A percentile compares a stretch with the other conserved stretches of the same genome.
phyloP scores from a whole-genome alignment of 176 grass and related monocot genomes.

The Otatea glauca region DNA sequence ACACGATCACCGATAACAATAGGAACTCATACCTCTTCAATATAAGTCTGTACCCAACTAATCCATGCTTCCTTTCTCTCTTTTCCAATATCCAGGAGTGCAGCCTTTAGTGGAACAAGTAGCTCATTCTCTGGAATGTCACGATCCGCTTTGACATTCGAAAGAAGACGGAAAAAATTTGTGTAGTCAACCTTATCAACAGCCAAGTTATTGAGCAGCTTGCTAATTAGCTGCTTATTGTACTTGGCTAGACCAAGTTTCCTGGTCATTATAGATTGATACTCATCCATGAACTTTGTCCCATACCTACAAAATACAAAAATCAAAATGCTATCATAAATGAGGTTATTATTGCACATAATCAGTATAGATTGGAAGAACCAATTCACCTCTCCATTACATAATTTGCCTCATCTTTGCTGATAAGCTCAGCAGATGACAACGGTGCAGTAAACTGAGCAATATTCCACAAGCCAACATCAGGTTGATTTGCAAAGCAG shows the following conservation, averaged over 20 bases:
- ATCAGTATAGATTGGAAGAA: slow-evolving; percentile 30
- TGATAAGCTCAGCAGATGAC: slow-evolving; percentile 76
- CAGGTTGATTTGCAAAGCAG: slow-evolving; percentile 98
- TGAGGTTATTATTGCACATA: background rate
- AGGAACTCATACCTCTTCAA: too few relatives aligned
- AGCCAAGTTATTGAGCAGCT: slow-evolving; percentile 80
- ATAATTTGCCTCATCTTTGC: slow-evolving; percentile 90
- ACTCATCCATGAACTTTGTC: slow-evolving; percentile 98
- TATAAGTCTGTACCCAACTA: slow-evolving; percentile 74
- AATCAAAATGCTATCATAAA: slow-evolving; percentile 13
- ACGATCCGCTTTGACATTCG: slow-evolving; percentile 76
- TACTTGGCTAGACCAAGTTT: slow-evolving; percentile 89
- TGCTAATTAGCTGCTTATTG: slow-evolving; percentile 89
- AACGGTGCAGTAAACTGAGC: slow-evolving; percentile 83
- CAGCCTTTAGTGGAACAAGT: slow-evolving; percentile 87
- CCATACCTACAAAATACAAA: slow-evolving; percentile 67
- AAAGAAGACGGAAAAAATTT: slow-evolving; percentile 93
- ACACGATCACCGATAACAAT: background rate
- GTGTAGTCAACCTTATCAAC: slow-evolving; percentile 98
- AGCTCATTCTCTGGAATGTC: slow-evolving; percentile 69
- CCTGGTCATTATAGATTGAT: slow-evolving; percentile 94
- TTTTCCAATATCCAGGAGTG: slow-evolving; percentile 90
- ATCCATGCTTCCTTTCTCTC: slow-evolving; percentile 97
- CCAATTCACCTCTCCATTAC: slow-evolving; percentile 82
- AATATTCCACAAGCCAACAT: slow-evolving; percentile 96